Evolutionary conservation across 176 grass and related monocot species (phyloP).

Genomic region (Triticum aestivum): IWGSC_CS_RefSeq_v2.1 NC_057803.1:181816242-181816741

Average conservation of each 20-base stretch:
- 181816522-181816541: slow-evolving; percentile 50
- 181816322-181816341: slow-evolving; percentile 72
- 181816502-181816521: slow-evolving; percentile 56
- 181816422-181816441: slow-evolving; percentile 25
- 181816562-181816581: slow-evolving; percentile 41
- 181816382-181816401: slow-evolving; percentile 57
- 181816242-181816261: too few species aligned
- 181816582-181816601: slow-evolving; percentile 31
- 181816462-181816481: slow-evolving; percentile 78
- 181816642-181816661: slow-evolving; percentile 66
- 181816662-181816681: slow-evolving; percentile 46
- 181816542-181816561: slow-evolving; percentile 68
- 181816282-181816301: neutral
- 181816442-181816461: slow-evolving; percentile 48
- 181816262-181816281: neutral
- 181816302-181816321: slow-evolving; percentile 58
- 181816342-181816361: slow-evolving; percentile 50
- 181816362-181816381: slow-evolving; percentile 46
- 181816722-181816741: neutral
- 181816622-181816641: slow-evolving; percentile 67
- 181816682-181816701: slow-evolving; percentile 51
- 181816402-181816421: slow-evolving; percentile 25
- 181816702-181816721: slow-evolving; percentile 40
- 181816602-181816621: slow-evolving; percentile 43
- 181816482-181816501: slow-evolving; percentile 59